A percentile compares a stretch with the other conserved stretches of the same genome.
Conservation (phyloP, 1,284 basidiomycete species). For the Cutaneotrichosporon sp. region DNA sequence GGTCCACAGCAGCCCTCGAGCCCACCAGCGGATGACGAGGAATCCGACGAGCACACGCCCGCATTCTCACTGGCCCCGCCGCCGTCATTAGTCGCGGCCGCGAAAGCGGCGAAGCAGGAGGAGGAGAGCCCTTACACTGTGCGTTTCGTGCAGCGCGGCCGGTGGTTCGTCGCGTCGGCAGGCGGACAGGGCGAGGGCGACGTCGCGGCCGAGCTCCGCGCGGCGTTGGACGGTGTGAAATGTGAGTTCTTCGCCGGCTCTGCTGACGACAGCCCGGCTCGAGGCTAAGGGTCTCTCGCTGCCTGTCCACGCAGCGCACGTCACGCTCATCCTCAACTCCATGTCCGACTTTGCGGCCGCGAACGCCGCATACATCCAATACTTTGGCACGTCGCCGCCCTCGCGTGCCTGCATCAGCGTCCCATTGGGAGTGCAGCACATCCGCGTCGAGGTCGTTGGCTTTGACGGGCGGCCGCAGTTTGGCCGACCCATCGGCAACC, state of each 20-base stretch:
- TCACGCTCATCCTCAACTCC: conserved; percentile 79
- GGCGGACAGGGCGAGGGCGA: conserved; percentile 20
- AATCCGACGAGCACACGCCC: neutral
- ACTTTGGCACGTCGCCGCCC: conserved; percentile 88
- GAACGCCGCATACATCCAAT: conserved; percentile 73
- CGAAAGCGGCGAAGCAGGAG: neutral
- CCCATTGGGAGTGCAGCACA: conserved; percentile 60
- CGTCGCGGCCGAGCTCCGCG: conserved; percentile 38
- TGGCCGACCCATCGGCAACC: conserved; percentile 4
- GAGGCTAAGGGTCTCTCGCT: conserved; percentile 57
- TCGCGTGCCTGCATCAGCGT: conserved; percentile 87
- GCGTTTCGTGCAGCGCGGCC: conserved; percentile 29
- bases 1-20: neutral
- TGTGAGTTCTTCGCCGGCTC: neutral
- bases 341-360: conserved; percentile 73
- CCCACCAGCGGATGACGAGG: neutral
- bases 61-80: neutral
- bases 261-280: conserved; percentile 57
- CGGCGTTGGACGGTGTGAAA: conserved; percentile 57
- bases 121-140: conserved; percentile 11
- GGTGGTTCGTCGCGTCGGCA: conserved; percentile 44
- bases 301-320: conserved; percentile 64
- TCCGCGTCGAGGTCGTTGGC: conserved; percentile 76
- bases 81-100: neutral
- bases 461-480: conserved; percentile 50